A percentile compares a stretch with the other conserved stretches of the same genome.
Conservation (phyloP, 1,139 yeast genomes). For the Yamadazyma jaroonii region DNA sequence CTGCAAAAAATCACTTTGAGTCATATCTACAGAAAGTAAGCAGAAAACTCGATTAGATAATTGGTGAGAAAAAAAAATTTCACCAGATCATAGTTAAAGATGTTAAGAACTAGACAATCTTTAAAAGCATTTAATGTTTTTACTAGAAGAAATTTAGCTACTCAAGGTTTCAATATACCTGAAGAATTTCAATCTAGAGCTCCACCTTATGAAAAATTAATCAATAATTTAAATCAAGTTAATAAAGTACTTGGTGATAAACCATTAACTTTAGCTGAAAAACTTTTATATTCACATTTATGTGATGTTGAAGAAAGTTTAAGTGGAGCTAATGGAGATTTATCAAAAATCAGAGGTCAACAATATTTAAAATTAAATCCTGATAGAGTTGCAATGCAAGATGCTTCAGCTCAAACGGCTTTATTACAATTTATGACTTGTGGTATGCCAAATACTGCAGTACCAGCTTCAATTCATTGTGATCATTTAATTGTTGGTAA, state of each 20-base stretch:
- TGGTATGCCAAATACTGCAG: slow-evolving; percentile 80
- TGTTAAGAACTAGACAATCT: slow-evolving; percentile 7
- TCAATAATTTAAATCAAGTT: slow-evolving; percentile 61
- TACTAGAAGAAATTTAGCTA: slow-evolving; percentile 28
- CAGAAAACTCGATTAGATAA: slow-evolving; percentile 1
- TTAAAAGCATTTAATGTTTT: slow-evolving; percentile 2
- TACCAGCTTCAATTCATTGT: slow-evolving; percentile 95
- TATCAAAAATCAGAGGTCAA: slow-evolving; percentile 69
- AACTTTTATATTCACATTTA: slow-evolving; percentile 87
- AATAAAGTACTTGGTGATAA: slow-evolving; percentile 60
- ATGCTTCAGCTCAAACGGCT: slow-evolving; percentile 98
- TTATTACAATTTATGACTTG: slow-evolving; percentile 95
- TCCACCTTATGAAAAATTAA: slow-evolving; percentile 83
- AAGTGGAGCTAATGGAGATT: slow-evolving; percentile 42
- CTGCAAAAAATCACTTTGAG: slow-evolving; percentile 4
- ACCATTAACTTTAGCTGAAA: slow-evolving; percentile 91
- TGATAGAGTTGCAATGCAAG: slow-evolving; percentile 99
- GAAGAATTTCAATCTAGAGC: slow-evolving; percentile 62
- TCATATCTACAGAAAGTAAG: slow-evolving; percentile 3
- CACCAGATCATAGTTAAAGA: slow-evolving; percentile 1
- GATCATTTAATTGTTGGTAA: slow-evolving; percentile 96
- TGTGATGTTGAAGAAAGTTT: slow-evolving; percentile 81
- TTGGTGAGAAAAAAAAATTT: slow-evolving; percentile 5
- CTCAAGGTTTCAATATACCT: slow-evolving; percentile 48
- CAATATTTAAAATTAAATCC: slow-evolving; percentile 88